A percentile compares a stretch with the other conserved stretches of the same genome.
phyloP scores from a whole-genome alignment of 768 basidiomycete genomes.

The Boletus insuetus region DNA sequence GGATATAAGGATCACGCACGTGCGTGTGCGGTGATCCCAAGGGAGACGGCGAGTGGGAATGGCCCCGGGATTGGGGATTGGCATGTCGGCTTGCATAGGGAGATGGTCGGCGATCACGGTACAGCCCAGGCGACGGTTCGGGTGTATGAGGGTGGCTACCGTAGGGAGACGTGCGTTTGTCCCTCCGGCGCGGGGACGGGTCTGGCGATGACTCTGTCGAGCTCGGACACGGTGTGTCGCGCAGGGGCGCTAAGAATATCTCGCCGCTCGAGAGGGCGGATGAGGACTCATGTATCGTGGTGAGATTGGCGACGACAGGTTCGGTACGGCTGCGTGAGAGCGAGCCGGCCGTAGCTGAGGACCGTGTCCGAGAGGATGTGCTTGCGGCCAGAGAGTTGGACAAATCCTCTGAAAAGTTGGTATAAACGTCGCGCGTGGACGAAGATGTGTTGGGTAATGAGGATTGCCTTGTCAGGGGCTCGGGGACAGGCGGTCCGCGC shows the following conservation, averaged over 20 bases:
- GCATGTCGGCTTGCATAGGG: conserved; percentile 18
- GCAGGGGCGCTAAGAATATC: conserved; percentile 25
- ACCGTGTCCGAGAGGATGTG: conserved; percentile 16
- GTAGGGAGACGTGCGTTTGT: conserved; percentile 24
- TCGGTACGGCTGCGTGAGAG: conserved; percentile 32
- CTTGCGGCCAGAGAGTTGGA: conserved; percentile 18
- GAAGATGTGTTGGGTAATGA: conserved; percentile 27
- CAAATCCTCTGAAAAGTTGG: conserved; percentile 28
- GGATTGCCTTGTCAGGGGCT: conserved; percentile 23
- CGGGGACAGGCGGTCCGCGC: conserved; percentile 18
- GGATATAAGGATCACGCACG: conserved; percentile 9
- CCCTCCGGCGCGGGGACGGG: conserved; percentile 29
- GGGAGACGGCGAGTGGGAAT: conserved; percentile 13
- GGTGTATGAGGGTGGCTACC: conserved; percentile 13
- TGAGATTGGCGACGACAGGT: conserved; percentile 22
- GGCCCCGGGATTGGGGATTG: not conserved
- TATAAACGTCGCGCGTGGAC: conserved; percentile 17
- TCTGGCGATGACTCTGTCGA: conserved; percentile 25
- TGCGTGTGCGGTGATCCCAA: conserved; percentile 10
- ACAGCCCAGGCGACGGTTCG: conserved; percentile 26
- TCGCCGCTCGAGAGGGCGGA: conserved; percentile 24
- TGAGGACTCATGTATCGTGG: conserved; percentile 28
- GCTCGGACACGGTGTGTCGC: conserved; percentile 6
- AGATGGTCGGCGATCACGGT: conserved; percentile 25
- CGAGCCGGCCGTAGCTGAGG: conserved; percentile 1